A percentile compares a stretch with the other conserved stretches of the same genome.
These are phyloP conservation scores for Tremella mesenterica DNA, from an alignment of 768 basidiomycete species.

Conservation along the genomic window DNA sequence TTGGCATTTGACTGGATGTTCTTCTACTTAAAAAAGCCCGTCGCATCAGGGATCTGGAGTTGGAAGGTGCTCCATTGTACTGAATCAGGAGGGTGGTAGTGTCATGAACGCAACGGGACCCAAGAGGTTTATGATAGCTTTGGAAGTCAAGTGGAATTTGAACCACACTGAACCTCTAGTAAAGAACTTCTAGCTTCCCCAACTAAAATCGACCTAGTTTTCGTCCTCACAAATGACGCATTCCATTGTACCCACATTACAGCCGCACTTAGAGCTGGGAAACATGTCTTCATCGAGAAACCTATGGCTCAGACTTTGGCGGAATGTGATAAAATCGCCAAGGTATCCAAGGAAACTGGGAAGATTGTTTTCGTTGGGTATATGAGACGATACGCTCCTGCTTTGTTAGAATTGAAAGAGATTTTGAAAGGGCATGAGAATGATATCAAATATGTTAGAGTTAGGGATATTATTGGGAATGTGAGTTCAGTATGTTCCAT, in stretches of 20 bases:
- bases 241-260: conserved; percentile 26
- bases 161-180: not conserved
- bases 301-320: conserved; percentile 26
- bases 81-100: not conserved
- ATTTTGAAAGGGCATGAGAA: conserved; percentile 15
- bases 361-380: conserved; percentile 33
- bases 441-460: conserved; percentile 14
- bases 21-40: too few species aligned
- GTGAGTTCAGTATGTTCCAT: conserved; percentile 8
- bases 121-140: too few species aligned
- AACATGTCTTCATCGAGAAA: conserved; percentile 41
- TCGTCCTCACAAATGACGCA: conserved; percentile 21
- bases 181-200: conserved; percentile 20
- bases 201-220: conserved; percentile 23
- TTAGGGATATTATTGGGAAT: conserved; percentile 33
- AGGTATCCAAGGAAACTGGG: conserved; percentile 17
- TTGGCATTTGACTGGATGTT: too few species aligned
- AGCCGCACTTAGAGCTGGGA: conserved; percentile 18
- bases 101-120: too few species aligned
- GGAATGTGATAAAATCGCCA: conserved; percentile 29
- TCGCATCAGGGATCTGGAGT: too few species aligned
- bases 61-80: too few species aligned
- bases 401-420: conserved; percentile 30
- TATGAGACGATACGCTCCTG: conserved; percentile 39
- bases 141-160: too few species aligned